Evolutionary conservation across 495 filamentous ascomycete species (phyloP).

Genomic region (Aspergillus kassunensis): DNA sequence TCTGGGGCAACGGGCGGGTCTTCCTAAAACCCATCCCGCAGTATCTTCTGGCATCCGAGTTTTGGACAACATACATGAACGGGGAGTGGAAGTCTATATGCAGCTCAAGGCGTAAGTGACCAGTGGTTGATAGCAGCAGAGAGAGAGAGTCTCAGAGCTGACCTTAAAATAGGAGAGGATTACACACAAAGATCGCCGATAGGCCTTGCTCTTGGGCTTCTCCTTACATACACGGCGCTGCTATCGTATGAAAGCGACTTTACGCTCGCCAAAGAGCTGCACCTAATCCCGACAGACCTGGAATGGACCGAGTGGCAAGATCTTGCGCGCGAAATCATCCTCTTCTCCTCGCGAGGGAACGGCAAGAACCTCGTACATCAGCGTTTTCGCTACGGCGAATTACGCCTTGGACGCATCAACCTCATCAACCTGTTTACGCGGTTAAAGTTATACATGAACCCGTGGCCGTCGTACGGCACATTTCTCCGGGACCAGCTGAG

Average conservation of each 20-base stretch:
- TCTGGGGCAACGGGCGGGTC: conserved; percentile 34
- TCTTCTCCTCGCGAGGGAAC: not conserved
- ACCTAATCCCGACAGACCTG: conserved; percentile 32
- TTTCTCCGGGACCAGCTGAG: conserved; percentile 44
- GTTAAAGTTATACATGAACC: conserved; percentile 4
- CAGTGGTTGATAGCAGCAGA: too few species aligned
- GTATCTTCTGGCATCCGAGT: conserved; percentile 34
- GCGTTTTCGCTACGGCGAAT: conserved; percentile 45
- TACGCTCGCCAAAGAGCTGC: conserved; percentile 27
- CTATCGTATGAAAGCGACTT: conserved; percentile 45
- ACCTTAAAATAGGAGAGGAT: too few species aligned
- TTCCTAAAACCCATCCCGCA: conserved; percentile 45
- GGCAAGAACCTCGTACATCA: too few species aligned
- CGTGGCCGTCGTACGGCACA: conserved; percentile 14
- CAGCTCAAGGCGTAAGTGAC: too few species aligned
- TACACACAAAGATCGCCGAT: too few species aligned
- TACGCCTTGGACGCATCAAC: conserved; percentile 28
- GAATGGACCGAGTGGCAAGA: conserved; percentile 21
- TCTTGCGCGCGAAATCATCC: conserved; percentile 11
- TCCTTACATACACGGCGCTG: conserved; percentile 42
- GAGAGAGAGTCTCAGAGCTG: too few species aligned
- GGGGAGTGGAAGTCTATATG: conserved; percentile 9
- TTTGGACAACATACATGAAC: conserved; percentile 31
- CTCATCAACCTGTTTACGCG: conserved; percentile 12
- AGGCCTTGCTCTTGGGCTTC: conserved; percentile 43